Base-by-base conservation (phyloP, 2,329 filamentous ascomycete genomes). In the Paecilomyces niveus region DNA sequence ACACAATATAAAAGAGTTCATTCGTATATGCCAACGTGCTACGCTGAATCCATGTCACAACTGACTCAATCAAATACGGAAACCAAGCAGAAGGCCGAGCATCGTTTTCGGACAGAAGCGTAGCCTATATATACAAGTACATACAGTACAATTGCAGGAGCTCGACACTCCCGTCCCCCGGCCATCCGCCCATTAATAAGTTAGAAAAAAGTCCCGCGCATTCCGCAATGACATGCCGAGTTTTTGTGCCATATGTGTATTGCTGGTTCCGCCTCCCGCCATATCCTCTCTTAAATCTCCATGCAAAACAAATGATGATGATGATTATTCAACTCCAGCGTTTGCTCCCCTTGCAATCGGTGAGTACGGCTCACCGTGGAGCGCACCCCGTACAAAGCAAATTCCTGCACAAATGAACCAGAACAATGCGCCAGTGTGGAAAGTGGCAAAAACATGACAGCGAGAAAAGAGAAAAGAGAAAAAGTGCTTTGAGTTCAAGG, bases 231-330 rank as follows among this genome's bases (percentile, higher is more conserved):
- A 45, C 39, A 45, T 45, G 39, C 39, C 15, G 39, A 18, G 3
- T 45, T 45, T 45, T 45, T 45, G 39, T 29, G 50, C 50, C 50
- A 52, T 52, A 52, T 52, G 22, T 52, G 50, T 13, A 3, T 29
- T 52, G 50, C 50, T 52, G 39, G 15, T 52, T 52, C 50, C 15
- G 21, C 50, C 21, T 22, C 22, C 50, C 15, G 10, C 50, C 50
- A 52, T 52, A 52, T 52, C 50, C 50, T 52, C 22, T 52, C 50
- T 52, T 52, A 52, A 52, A 52, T 52, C 50, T 52, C 50, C 50
- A 52, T 52, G 50, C 50, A 52, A 52, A 52, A 52, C 21, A 52
- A 52, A 24, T 52, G 26, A 24, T 52, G 26, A 24, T 52, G 50
- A 52, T 18, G 39, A 45, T 45, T 45, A 45, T 45, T 45, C 39